These are phyloP conservation scores for Entophlyctis luteolus DNA, from an alignment of 192 early-diverging fungal genomes.

Conservation along the genomic window DNA sequence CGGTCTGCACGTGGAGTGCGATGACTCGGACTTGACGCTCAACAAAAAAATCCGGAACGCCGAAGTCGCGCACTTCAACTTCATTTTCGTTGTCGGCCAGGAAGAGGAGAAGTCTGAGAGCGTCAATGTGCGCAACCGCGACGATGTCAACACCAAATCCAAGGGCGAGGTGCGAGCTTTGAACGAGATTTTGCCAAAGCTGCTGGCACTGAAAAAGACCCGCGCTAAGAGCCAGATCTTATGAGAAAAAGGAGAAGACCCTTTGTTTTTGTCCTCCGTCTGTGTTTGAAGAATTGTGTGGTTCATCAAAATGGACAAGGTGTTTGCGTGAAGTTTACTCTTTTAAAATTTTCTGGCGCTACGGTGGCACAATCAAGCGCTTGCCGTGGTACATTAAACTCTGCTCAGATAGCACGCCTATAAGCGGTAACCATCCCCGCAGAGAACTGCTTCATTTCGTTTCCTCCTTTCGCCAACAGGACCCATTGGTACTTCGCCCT, in stretches of 20 bases:
- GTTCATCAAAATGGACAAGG: too few relatives aligned
- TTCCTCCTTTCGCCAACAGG: conserved; percentile 32
- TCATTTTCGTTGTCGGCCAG: conserved; percentile 91
- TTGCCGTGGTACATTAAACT: conserved; percentile 29
- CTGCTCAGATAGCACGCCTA: background rate
- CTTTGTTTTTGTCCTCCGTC: background rate
- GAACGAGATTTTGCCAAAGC: conserved; percentile 64
- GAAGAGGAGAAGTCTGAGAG: conserved; percentile 71
- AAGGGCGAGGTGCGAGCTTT: conserved; percentile 70
- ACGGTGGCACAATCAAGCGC: conserved; percentile 30
- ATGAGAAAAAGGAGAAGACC: too few relatives aligned
- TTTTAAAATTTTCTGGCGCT: conserved; percentile 16
- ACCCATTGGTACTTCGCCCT: conserved; percentile 43
- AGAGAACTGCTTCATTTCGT: conserved; percentile 13
- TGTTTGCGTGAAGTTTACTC: background rate
- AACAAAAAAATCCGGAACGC: conserved; percentile 98
- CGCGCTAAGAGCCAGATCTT: conserved; percentile 21
- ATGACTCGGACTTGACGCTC: conserved; percentile 79
- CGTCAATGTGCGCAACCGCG: conserved; percentile 91
- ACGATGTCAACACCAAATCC: conserved; percentile 50
- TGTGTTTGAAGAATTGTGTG: too few relatives aligned
- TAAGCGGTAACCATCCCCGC: conserved; percentile 1
- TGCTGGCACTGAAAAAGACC: conserved; percentile 66
- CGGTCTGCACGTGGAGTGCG: conserved; percentile 82
- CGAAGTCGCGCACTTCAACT: conserved; percentile 91